phyloP scores from a whole-genome alignment of 805 yeast species.

The Candida namnaoensis region DNA sequence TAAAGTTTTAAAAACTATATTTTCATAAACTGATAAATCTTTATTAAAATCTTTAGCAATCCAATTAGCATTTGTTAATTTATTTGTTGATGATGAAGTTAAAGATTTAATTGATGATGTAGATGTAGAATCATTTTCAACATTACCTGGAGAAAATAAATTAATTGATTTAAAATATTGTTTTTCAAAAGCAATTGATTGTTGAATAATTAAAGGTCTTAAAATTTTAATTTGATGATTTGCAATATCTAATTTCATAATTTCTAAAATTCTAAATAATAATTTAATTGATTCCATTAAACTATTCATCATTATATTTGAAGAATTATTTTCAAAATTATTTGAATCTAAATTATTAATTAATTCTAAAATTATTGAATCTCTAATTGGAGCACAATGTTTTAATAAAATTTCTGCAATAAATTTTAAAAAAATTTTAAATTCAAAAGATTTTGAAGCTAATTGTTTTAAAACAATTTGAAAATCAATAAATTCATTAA shows the following conservation, averaged over 20 bases:
- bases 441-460: slow-evolving; percentile 61
- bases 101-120: no score
- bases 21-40: slow-evolving; percentile 33
- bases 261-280: slow-evolving; percentile 78
- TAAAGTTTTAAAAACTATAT: slow-evolving; percentile 48
- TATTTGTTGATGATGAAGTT: no score
- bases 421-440: slow-evolving; percentile 65
- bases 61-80: neutral
- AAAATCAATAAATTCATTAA: slow-evolving; percentile 67
- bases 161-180: slow-evolving; percentile 52
- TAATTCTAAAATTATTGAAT: slow-evolving; percentile 83
- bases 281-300: slow-evolving; percentile 71
- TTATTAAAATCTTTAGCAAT: slow-evolving; percentile 12
- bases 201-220: slow-evolving; percentile 76
- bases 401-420: slow-evolving; percentile 69
- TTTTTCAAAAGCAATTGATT: slow-evolving; percentile 83
- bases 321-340: slow-evolving; percentile 1
- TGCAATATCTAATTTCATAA: slow-evolving; percentile 92
- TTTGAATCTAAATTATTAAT: slow-evolving; percentile 37
- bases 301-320: slow-evolving; percentile 22
- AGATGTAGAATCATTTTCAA: no score
- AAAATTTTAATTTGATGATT: slow-evolving; percentile 86
- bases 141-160: no score
- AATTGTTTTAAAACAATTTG: slow-evolving; percentile 73
- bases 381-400: slow-evolving; percentile 96